phyloP scores from a whole-genome alignment of 176 grass and related monocot species.

The Avena eriantha region DNA sequence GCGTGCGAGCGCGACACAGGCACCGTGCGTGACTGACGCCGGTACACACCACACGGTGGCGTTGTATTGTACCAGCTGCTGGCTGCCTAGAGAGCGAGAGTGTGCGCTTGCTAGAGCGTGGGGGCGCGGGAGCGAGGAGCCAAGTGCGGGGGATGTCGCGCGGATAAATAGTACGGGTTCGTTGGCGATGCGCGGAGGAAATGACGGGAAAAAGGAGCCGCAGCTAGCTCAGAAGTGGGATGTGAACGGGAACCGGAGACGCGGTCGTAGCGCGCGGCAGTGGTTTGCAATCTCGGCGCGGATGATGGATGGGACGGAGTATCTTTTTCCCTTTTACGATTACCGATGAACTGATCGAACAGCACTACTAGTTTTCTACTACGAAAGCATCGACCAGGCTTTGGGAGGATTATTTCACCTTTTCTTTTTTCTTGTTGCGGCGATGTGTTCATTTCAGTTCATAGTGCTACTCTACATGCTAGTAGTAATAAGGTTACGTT shows the following conservation, averaged over 20 bases:
- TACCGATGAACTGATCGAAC: conserved; percentile 31
- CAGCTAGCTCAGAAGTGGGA: background rate
- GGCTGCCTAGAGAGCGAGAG: background rate
- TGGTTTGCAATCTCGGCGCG: conserved; percentile 31
- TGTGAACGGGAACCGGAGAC: conserved; percentile 22
- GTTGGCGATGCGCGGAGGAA: background rate
- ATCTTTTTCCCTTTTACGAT: conserved; percentile 51
- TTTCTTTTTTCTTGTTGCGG: background rate
- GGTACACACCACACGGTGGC: background rate
- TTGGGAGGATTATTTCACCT: background rate
- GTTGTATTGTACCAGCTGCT: background rate
- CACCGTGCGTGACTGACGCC: background rate
- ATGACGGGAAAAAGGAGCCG: conserved; percentile 10
- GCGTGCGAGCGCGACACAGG: background rate
- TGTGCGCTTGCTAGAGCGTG: background rate
- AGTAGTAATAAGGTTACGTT: background rate
- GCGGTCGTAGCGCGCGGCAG: background rate
- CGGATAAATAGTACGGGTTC: conserved; percentile 11
- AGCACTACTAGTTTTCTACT: background rate
- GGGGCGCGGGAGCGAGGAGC: conserved; percentile 37
- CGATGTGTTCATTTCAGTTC: background rate
- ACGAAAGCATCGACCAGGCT: background rate
- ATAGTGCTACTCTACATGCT: background rate
- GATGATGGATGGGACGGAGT: conserved; percentile 39
- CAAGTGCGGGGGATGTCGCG: conserved; percentile 18